A percentile compares a stretch with the other conserved stretches of the same genome.
These are phyloP conservation scores for Myriosclerotinia curreyana DNA, from an alignment of 2,329 filamentous ascomycete species.

Conservation along the genomic window DNA sequence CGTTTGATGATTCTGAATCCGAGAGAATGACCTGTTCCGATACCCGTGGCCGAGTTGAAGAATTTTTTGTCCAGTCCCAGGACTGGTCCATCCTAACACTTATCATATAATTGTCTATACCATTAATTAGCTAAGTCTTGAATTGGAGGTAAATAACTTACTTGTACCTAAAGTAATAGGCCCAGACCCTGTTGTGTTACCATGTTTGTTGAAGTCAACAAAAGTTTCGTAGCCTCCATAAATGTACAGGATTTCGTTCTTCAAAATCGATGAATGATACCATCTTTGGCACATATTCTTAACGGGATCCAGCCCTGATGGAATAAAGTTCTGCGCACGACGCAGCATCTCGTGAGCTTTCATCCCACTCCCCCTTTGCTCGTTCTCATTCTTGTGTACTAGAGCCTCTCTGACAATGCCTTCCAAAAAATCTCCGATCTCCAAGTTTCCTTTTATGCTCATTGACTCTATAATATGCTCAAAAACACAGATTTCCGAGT, in stretches of 20 bases:
- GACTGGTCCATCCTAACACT: constrained; percentile 22
- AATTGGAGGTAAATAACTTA: constrained; percentile 6
- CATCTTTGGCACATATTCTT: constrained; percentile 21
- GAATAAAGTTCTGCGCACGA: constrained; percentile 16
- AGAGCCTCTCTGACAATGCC: background rate
- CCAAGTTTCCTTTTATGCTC: background rate
- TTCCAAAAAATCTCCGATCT: background rate
- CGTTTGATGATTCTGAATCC: constrained; percentile 17
- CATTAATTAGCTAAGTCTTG: background rate
- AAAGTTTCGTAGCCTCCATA: constrained; percentile 22
- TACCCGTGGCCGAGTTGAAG: constrained; percentile 15
- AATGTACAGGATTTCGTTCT: constrained; percentile 19
- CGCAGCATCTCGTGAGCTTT: constrained; percentile 7
- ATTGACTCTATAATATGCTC: constrained; percentile 10
- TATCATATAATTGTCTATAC: constrained; percentile 24
- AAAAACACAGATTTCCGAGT: background rate
- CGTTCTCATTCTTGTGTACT: constrained; percentile 1
- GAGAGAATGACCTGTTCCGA: constrained; percentile 17
- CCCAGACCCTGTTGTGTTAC: background rate
- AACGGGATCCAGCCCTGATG: constrained; percentile 14
- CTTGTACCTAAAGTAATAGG: constrained; percentile 25
- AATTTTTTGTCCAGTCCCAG: constrained; percentile 24
- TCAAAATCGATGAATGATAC: constrained; percentile 19
- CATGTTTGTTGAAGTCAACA: constrained; percentile 15
- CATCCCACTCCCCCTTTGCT: constrained; percentile 1